Conservation (phyloP, 352 stramenopile species). For the Phytophthora sp. region DNA sequence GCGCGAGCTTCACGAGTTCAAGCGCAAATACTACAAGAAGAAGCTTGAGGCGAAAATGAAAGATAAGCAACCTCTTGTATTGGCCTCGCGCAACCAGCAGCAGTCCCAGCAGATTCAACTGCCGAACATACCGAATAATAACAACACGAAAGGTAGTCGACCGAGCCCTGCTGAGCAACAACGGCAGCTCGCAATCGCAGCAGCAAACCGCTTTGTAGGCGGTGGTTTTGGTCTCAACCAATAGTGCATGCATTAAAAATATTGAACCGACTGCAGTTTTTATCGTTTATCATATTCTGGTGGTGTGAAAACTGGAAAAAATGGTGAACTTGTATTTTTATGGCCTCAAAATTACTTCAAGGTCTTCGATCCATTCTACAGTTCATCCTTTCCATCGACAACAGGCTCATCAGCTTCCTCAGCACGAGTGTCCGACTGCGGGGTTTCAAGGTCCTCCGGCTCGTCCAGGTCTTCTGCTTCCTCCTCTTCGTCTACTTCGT, state of each 20-base stretch:
- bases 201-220: slow-evolving; percentile 91
- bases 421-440: slow-evolving; percentile 52
- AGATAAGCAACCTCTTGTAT: slow-evolving; percentile 51
- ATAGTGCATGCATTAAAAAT: slow-evolving; percentile 38
- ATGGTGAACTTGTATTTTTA: slow-evolving; percentile 36
- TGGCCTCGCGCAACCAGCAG: slow-evolving; percentile 38
- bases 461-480: slow-evolving; percentile 43
- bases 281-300: neutral
- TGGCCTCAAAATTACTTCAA: slow-evolving; percentile 21
- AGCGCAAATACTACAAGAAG: slow-evolving; percentile 96
- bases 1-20: slow-evolving; percentile 94
- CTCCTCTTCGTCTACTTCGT: slow-evolving; percentile 52
- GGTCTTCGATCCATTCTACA: slow-evolving; percentile 43
- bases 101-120: slow-evolving; percentile 41
- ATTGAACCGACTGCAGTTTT: slow-evolving; percentile 6
- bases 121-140: slow-evolving; percentile 44
- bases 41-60: slow-evolving; percentile 89
- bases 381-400: slow-evolving; percentile 71
- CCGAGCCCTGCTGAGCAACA: slow-evolving; percentile 74
- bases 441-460: slow-evolving; percentile 60
- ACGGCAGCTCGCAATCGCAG: slow-evolving; percentile 82
- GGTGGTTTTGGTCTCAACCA: slow-evolving; percentile 95
- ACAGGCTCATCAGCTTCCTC: slow-evolving; percentile 31
- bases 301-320: neutral
- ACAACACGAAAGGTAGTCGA: slow-evolving; percentile 41